A percentile compares a stretch with the other conserved stretches of the same genome.
Evolutionary conservation across 495 filamentous ascomycete species (phyloP).

Genomic region (Podospora tetraspora): DNA sequence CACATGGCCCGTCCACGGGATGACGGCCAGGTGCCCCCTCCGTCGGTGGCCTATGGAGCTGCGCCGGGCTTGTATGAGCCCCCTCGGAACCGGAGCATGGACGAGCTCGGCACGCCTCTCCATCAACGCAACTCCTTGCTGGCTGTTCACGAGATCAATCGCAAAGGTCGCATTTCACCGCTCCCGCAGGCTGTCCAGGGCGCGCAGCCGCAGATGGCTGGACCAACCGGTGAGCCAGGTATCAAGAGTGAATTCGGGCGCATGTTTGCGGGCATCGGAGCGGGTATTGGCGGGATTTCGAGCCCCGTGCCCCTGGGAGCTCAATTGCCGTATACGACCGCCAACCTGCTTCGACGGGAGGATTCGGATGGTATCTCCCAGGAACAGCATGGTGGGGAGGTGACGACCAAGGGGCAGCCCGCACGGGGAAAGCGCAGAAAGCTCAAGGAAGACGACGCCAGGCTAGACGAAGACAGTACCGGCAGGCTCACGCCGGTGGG

Average conservation of each 20-base stretch:
- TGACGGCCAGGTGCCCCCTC: conserved; percentile 38
- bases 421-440: conserved; percentile 55
- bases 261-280: conserved; percentile 88
- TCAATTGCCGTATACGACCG: conserved; percentile 39
- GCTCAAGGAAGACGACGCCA: conserved; percentile 54
- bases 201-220: conserved; percentile 70
- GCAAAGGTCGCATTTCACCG: conserved; percentile 65
- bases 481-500: conserved; percentile 48
- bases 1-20: conserved; percentile 25
- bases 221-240: conserved; percentile 69
- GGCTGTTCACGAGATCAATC: conserved; percentile 58
- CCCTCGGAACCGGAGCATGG: conserved; percentile 43
- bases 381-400: conserved; percentile 28
- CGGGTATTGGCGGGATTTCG: conserved; percentile 64
- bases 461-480: conserved; percentile 55
- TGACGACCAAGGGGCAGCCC: conserved; percentile 26
- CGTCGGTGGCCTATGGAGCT: conserved; percentile 41
- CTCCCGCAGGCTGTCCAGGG: conserved; percentile 90
- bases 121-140: conserved; percentile 45
- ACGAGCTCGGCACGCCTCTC: conserved; percentile 52
- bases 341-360: conserved; percentile 39
- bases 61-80: conserved; percentile 35
- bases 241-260: conserved; percentile 90
- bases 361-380: conserved; percentile 38
- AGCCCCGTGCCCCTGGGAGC: conserved; percentile 47